phyloP scores from a whole-genome alignment of 140 eudicot genomes.

The Oenanthe javanica region DNA sequence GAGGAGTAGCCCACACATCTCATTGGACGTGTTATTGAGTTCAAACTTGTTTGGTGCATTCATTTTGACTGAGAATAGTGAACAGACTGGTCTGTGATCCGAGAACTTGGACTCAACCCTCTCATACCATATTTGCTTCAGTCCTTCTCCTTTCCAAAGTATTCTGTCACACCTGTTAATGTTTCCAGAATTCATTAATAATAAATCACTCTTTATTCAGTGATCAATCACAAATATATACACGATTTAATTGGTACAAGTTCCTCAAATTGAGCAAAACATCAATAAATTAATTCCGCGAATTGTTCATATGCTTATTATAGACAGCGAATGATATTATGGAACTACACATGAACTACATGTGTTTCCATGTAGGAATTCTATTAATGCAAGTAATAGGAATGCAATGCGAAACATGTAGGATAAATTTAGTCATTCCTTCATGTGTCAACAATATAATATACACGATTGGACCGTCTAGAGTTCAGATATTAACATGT shows the following conservation, averaged over 20 bases:
- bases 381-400: too few species aligned
- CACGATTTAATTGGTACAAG: not conserved
- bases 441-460: not conserved
- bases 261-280: not conserved
- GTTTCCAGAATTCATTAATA: not conserved
- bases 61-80: constrained; percentile 51
- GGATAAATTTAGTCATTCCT: not conserved
- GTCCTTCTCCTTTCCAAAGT: constrained; percentile 84
- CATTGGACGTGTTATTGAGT: constrained; percentile 11
- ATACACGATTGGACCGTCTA: not conserved
- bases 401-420: not conserved
- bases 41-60: constrained; percentile 15
- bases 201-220: not conserved
- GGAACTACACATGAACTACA: not conserved
- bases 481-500: not conserved
- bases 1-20: constrained; percentile 8
- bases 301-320: not conserved
- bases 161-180: constrained; percentile 77
- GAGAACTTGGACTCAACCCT: constrained; percentile 77
- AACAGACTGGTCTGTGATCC: constrained; percentile 77
- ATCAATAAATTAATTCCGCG: not conserved
- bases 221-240: not conserved
- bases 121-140: constrained; percentile 52
- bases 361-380: not conserved
- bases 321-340: not conserved